Percentiles rank a stretch among this genome's conserved stretches.
phyloP scores from a whole-genome alignment of 2,329 filamentous ascomycete genomes.

The Eutypa lata region DNA sequence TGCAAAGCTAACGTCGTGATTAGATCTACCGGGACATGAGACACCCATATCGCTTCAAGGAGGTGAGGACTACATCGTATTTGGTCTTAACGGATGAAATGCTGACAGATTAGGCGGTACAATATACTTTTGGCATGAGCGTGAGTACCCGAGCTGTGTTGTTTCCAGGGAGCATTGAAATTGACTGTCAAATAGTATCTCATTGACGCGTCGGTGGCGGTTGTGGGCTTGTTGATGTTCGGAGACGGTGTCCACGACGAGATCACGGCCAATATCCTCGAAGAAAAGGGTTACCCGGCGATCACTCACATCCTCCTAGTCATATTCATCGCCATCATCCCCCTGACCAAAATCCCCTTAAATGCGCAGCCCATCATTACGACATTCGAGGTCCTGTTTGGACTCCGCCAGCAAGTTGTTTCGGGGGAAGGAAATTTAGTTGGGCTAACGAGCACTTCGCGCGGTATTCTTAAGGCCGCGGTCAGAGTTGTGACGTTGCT shows the following conservation, averaged over 20 bases:
- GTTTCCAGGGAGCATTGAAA: not conserved
- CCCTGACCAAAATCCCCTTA: constrained; percentile 90
- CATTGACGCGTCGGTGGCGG: constrained; percentile 77
- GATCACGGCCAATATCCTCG: constrained; percentile 85
- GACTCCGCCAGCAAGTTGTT: constrained; percentile 53
- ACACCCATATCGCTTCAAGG: constrained; percentile 73
- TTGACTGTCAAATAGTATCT: constrained; percentile 54
- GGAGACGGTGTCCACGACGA: constrained; percentile 84
- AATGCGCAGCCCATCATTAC: constrained; percentile 85
- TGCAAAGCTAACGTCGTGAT: not conserved
- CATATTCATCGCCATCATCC: constrained; percentile 86
- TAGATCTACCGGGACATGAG: constrained; percentile 62
- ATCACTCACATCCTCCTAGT: constrained; percentile 76
- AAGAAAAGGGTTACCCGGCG: constrained; percentile 69
- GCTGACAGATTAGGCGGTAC: constrained; percentile 55
- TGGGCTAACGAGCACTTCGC: constrained; percentile 54
- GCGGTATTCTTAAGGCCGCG: constrained; percentile 54
- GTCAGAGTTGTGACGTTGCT: constrained; percentile 65
- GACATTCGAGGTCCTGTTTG: constrained; percentile 77
- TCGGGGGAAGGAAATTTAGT: constrained; percentile 45
- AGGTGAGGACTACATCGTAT: constrained; percentile 14
- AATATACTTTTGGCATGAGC: constrained; percentile 81
- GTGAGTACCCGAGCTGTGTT: constrained; percentile 41
- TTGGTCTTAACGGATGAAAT: not conserved
- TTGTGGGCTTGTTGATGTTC: constrained; percentile 90